Base-by-base conservation (phyloP, 495 filamentous ascomycete species). In the Aspergillus leporis region DNA sequence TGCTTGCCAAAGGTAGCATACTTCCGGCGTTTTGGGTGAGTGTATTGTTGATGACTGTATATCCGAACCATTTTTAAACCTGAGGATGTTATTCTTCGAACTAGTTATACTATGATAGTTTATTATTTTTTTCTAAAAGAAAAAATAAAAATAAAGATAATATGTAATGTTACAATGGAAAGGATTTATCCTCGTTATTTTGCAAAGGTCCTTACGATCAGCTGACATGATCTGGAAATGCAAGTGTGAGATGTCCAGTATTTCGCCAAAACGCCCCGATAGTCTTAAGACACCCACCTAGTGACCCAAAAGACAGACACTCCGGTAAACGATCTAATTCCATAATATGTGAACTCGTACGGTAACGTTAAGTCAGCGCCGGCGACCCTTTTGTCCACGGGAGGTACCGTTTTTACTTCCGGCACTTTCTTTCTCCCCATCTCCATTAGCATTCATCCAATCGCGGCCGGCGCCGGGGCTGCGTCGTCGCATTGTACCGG, bases 401-500 rank as follows among this genome's bases (percentile, higher is more conserved):
- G 62, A 40, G 0, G 65, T 56, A n/a, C 68, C 67, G 52, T 71
- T 72, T 48, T 69, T 59, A 61, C 51, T 68, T 53, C 55, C 64
- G 18, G 19, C 62, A 53, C 28, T 59, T 56, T 36, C 65, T n/a
- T 55, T 64, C 52, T 81, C 78, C 21, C 80, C 80, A 61, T 72
- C 77, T 12, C 66, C 75, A 45, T 73, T 76, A 16, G 74, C 74
- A 56, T 62, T 66, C 22, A 45, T 14, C 46, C 55, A 55, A 28
- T 83, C 81, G 31, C 75, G 74, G 6, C 78, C 81, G 25, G 78
- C 76, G 1, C 83, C 83, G 18, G 87, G 85, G 61, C 87, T 92
- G 61, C 90, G 88, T 19, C 90, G 77, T 41, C 93, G 78, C 79
- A 93, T 88, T 34, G 91, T 93, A 0, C 93, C 93, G 0, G 91